Base-by-base conservation (phyloP, 2,329 filamentous ascomycete genomes). In the Alternaria gansuensis region DNA sequence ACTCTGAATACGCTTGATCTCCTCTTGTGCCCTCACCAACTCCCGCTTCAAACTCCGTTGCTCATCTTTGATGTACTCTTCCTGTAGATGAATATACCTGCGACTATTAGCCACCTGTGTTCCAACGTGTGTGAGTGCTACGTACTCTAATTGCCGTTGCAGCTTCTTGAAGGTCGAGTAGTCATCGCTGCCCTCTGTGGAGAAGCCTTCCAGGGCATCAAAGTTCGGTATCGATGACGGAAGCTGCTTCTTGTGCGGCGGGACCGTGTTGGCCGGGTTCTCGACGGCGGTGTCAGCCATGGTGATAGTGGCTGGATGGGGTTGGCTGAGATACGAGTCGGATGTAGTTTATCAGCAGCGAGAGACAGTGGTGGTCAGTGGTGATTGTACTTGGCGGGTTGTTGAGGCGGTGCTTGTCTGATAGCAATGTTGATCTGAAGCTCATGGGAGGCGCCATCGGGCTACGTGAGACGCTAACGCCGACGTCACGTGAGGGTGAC, bases 1-100 rank as follows among this genome's bases (percentile, higher is more conserved):
- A 79, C 93, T 97, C 83, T 99, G 95, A 78, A 99, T 99, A 68
- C 95, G 89, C 85, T 99, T 99, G 83, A 99, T 99, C 83, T 99
- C 95, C 80, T 99, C 95, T 79, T 99, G 95, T 70, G 95, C 95
- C 70, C 95, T 89, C 54, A 99, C 94, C 51, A 99, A 87, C 84
- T 99, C 95, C 71, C 95, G 88, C 85, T 99, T 99, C 79, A 99
- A 81, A 81, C 93, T 97, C 83, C 92, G 89, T 83, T 99, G 95
- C 84, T 99, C 95, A 87, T 99, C 95, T 83, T 99, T 99, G 88
- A 99, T 99, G 81, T 99, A 99, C 79, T 99, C 95, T 81, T 99
- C 95, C 82, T 99, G 95, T 71, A 99, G 86, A 81, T 97, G 92
- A 78, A 98, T 97, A 80, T 96, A 92, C 79, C 90, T 92, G 65